Evolutionary conservation across 805 yeast genomes (phyloP), one percentile per base, ranked within the genome.

Genomic region (Zygoascus biomembranicola): DNA sequence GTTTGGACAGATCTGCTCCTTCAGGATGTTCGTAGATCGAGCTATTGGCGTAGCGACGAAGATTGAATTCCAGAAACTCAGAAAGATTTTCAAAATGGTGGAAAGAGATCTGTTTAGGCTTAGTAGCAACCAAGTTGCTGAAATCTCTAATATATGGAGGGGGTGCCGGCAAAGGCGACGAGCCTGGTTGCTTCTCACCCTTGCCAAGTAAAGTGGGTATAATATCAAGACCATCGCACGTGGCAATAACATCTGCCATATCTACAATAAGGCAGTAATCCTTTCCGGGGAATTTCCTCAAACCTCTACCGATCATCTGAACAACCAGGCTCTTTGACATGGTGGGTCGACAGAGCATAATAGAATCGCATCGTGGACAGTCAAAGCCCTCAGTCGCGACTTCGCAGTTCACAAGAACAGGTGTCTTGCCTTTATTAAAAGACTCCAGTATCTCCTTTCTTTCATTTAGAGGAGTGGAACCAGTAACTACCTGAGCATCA

Each of bases 381-480:
- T 90, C 97, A 0, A 97, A 89, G 0, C 98, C 98, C 66, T 90
- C 98, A 0, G 96, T 90, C 61, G 92, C 84, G 5, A 90, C 87
- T 16, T 86, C 88, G 65, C 96, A 94, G 63, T 92, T 92, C 70
- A 94, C 77, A 32, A 90, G 68, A 0, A 92, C 95, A 4, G 84
- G 80, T 18, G 87, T 73, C 14, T 75, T 64, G 0, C 94, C 90
- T 0, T 69, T 60, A 56, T 74, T 77, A 64, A 90, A 92, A 37
- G 78, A 82, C 5, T 71, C 67, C 1, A 90, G 68, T 0, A 81
- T 73, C 2, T 66, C 62, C 14, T 70, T 75, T 43, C 97, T 72
- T 43, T 77, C 81, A 5, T 65, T 63, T 18, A 71, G 68, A 5
- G 73, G 72, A 1, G 96, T 87, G 13, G 72, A 73, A 0, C 94